phyloP scores from a whole-genome alignment of 176 grass and related monocot species.

The Alopecurus myosuroides region DNA sequence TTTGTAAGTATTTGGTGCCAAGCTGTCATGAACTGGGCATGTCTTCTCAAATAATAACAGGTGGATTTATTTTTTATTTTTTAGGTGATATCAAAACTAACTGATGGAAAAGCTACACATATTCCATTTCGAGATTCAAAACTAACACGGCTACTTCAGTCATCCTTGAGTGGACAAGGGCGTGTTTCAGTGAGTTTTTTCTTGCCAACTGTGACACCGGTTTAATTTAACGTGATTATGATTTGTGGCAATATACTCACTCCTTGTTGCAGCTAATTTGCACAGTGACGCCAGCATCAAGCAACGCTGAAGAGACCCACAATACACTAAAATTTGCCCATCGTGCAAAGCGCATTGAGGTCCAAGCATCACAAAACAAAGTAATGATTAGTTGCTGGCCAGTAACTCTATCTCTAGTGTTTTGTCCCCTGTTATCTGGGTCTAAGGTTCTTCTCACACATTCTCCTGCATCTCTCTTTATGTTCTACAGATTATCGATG shows the following conservation, averaged over 20 bases:
- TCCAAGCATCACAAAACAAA: constrained; percentile 99
- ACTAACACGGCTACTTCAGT: constrained; percentile 97
- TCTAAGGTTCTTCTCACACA: constrained; percentile 22
- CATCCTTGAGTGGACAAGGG: constrained; percentile 97
- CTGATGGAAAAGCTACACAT: constrained; percentile 92
- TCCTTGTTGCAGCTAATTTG: constrained; percentile 75
- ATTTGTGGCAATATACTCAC: constrained; percentile 14
- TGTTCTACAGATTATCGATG: constrained; percentile 87
- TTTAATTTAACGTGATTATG: neutral
- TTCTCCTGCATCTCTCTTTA: constrained; percentile 20
- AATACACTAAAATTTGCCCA: constrained; percentile 99
- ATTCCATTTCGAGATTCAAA: constrained; percentile 98
- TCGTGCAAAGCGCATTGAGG: constrained; percentile 91
- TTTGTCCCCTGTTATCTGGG: neutral
- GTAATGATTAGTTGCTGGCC: constrained; percentile 39
- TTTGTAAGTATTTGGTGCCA: constrained; percentile 9
- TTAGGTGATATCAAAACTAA: constrained; percentile 98
- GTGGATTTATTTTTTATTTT: neutral
- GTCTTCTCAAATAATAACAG: neutral
- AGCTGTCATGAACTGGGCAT: neutral
- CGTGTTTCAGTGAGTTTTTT: constrained; percentile 85
- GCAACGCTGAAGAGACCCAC: constrained; percentile 96
- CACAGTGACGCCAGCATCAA: constrained; percentile 96
- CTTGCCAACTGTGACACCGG: neutral
- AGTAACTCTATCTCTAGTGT: constrained; percentile 22